Evolutionary conservation across 345 rosid species (phyloP).

Genomic region (Moricandia moricandioides): DNA sequence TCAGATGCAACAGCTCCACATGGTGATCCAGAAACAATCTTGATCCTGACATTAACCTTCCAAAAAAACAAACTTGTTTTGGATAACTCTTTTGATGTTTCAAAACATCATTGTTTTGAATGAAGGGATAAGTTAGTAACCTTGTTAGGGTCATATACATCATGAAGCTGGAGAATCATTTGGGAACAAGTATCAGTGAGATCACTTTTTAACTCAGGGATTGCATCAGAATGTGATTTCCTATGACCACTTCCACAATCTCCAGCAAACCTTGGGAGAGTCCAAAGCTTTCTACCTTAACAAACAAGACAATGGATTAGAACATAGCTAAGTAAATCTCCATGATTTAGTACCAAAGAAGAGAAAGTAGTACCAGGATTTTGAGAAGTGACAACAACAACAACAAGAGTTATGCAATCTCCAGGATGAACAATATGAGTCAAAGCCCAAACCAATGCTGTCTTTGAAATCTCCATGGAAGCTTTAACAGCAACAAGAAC

Average conservation of each 20-base stretch:
- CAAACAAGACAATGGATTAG: background rate
- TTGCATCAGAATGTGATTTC: conserved; percentile 62
- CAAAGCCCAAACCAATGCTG: conserved; percentile 95
- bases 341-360: conserved; percentile 1
- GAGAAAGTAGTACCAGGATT: conserved; percentile 50
- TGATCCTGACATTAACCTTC: conserved; percentile 88
- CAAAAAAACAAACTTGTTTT: background rate
- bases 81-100: too few relatives aligned
- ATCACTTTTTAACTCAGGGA: conserved; percentile 66
- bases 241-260: conserved; percentile 85
- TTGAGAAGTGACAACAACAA: conserved; percentile 81
- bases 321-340: conserved; percentile 4
- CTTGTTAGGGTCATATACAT: conserved; percentile 95
- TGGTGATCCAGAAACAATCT: conserved; percentile 86
- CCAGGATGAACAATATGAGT: conserved; percentile 97
- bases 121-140: conserved; percentile 26
- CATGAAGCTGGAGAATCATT: conserved; percentile 96
- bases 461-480: conserved; percentile 88
- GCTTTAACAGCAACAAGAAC: conserved; percentile 96
- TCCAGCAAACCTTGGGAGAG: conserved; percentile 87
- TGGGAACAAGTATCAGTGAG: conserved; percentile 93
- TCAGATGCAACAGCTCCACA: conserved; percentile 84
- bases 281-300: conserved; percentile 83
- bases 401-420: conserved; percentile 84
- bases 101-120: background rate